Percentiles rank a stretch among this genome's conserved stretches.
phyloP scores from a whole-genome alignment of 2,329 filamentous ascomycete genomes.

The Pseudogymnoascus sp. region DNA sequence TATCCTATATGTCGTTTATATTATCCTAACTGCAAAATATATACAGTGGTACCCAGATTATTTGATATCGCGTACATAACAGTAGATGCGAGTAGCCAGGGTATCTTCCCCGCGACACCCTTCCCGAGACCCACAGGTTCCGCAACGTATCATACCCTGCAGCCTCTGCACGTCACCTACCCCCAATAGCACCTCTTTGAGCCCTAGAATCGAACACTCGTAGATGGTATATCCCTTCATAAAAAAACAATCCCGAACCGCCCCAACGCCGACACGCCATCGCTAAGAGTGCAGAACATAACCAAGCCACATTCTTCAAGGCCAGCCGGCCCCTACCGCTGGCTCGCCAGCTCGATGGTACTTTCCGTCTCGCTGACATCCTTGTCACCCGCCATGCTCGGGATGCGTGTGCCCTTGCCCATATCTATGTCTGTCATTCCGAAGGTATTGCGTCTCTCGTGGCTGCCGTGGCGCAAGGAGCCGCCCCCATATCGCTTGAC shows the following conservation, averaged over 20 bases:
- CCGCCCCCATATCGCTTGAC: background rate
- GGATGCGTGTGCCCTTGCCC: background rate
- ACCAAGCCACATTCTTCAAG: background rate
- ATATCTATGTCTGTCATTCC: conserved; percentile 8
- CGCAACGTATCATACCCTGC: background rate
- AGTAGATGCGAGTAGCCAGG: background rate
- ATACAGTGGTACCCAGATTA: background rate
- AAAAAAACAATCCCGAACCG: background rate
- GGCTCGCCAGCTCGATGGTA: background rate
- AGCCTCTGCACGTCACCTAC: background rate
- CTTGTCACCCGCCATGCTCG: conserved; percentile 1
- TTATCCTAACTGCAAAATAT: background rate
- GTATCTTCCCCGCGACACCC: background rate
- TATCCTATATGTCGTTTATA: background rate
- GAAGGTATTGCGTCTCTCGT: background rate
- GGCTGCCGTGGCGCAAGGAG: background rate
- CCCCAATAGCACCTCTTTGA: background rate
- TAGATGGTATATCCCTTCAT: background rate
- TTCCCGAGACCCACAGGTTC: background rate
- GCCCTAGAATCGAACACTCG: background rate
- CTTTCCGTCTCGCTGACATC: conserved; percentile 4
- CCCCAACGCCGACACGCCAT: conserved; percentile 1
- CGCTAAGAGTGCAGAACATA: background rate
- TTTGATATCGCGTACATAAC: conserved; percentile 1
- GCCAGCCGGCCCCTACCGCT: background rate